phyloP scores from a whole-genome alignment of 208 protist species.

The Leishmania mexicana region DNA sequence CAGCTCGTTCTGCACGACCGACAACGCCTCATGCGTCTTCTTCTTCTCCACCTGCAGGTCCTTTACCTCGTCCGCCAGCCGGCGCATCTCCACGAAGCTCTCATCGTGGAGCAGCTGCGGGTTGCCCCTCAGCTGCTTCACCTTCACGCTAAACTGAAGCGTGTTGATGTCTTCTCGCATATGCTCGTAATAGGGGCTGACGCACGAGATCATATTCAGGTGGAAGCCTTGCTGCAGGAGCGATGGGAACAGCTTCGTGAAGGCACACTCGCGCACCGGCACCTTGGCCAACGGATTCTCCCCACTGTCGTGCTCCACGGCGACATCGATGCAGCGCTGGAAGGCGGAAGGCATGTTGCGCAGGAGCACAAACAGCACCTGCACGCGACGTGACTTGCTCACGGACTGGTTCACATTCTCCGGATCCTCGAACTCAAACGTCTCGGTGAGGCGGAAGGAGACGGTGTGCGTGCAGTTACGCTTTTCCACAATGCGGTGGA shows the following conservation, averaged over 20 bases:
- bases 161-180: constrained; percentile 74
- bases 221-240: constrained; percentile 82
- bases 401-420: constrained; percentile 67
- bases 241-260: constrained; percentile 73
- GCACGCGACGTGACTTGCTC: constrained; percentile 73
- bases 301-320: constrained; percentile 83
- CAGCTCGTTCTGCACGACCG: constrained; percentile 82
- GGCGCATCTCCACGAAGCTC: constrained; percentile 77
- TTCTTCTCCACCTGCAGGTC: constrained; percentile 63
- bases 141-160: constrained; percentile 59
- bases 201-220: constrained; percentile 67
- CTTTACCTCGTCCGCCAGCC: constrained; percentile 82
- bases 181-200: constrained; percentile 87
- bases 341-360: constrained; percentile 78
- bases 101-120: constrained; percentile 76
- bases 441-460: constrained; percentile 79
- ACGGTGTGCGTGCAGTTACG: constrained; percentile 79
- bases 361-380: constrained; percentile 77
- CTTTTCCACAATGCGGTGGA: constrained; percentile 50
- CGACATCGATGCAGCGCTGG: constrained; percentile 84
- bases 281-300: constrained; percentile 88
- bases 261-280: constrained; percentile 76
- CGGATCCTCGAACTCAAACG: constrained; percentile 83
- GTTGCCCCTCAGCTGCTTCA: constrained; percentile 58
- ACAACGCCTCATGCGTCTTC: constrained; percentile 64